Percentiles rank a stretch among this genome's conserved stretches.
These are phyloP conservation scores for Ceratocystis papillata DNA, from an alignment of 2,329 filamentous ascomycete species.

Conservation along the genomic window DNA sequence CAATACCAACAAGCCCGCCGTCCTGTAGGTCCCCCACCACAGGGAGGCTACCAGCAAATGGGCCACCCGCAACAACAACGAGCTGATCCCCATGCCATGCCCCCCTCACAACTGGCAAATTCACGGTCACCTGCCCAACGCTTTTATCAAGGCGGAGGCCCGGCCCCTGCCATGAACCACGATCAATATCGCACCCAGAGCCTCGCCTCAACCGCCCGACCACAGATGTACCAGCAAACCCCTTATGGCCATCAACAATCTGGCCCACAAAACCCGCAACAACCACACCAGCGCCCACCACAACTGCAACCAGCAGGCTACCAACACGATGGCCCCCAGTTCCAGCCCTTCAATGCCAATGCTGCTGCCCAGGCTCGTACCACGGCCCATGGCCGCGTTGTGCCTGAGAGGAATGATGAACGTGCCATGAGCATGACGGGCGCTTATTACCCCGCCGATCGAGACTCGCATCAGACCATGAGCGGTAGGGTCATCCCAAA, in stretches of 20 bases:
- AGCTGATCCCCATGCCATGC: conserved; percentile 49
- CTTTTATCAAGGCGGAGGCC: conserved; percentile 50
- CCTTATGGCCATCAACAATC: conserved; percentile 50
- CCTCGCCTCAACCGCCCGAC: conserved; percentile 64
- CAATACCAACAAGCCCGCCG: conserved; percentile 37
- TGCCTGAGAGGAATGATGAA: conserved; percentile 86
- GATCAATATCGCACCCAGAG: conserved; percentile 91
- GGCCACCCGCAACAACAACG: conserved; percentile 19
- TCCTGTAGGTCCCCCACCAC: conserved; percentile 34
- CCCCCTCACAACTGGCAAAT: conserved; percentile 34
- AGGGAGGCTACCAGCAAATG: conserved; percentile 30
- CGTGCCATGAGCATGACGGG: conserved; percentile 93
- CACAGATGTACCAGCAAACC: conserved; percentile 58
- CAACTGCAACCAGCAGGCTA: conserved; percentile 31
- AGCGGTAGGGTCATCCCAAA: conserved; percentile 84
- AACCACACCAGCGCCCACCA: conserved; percentile 43
- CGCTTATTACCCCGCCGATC: conserved; percentile 55
- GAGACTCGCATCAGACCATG: conserved; percentile 79
- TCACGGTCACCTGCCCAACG: conserved; percentile 38
- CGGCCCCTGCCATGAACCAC: conserved; percentile 62
- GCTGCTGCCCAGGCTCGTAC: conserved; percentile 49
- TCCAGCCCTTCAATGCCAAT: conserved; percentile 22
- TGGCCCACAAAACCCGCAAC: conserved; percentile 33
- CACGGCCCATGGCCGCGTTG: conserved; percentile 80
- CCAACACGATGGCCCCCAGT: conserved; percentile 17